Evolutionary conservation across 805 yeast genomes (phyloP).

Genomic region (Saccharomycopsis microspora): DNA sequence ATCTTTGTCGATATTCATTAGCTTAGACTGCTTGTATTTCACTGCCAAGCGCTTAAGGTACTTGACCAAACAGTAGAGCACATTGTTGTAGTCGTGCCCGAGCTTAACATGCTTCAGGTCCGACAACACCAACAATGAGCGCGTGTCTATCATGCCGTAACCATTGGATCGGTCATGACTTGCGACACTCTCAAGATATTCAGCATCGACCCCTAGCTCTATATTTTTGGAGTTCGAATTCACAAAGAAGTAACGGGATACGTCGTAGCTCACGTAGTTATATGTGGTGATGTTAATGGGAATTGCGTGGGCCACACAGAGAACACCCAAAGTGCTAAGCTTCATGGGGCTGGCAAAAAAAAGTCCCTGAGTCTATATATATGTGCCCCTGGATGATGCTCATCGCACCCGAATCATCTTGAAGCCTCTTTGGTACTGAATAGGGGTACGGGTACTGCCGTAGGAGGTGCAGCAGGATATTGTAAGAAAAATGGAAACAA

Average conservation of each 20-base stretch:
- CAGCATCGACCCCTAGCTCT: background rate
- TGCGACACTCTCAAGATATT: background rate
- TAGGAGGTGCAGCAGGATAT: too few species aligned
- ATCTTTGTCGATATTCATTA: conserved; percentile 7
- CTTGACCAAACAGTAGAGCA: conserved; percentile 11
- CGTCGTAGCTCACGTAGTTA: conserved; percentile 12
- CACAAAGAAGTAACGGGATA: conserved; percentile 6
- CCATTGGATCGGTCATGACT: background rate
- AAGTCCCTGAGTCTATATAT: too few species aligned
- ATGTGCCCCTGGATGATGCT: too few species aligned
- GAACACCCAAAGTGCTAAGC: too few species aligned
- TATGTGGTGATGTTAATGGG: conserved; percentile 15
- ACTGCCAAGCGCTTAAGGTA: conserved; percentile 1
- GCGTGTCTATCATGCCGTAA: background rate
- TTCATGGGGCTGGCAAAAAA: too few species aligned
- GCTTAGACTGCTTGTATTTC: background rate
- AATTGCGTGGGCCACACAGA: too few species aligned
- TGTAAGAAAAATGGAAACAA: too few species aligned
- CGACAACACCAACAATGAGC: conserved; percentile 3
- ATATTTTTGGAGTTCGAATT: background rate
- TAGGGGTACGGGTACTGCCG: too few species aligned
- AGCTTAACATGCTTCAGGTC: conserved; percentile 5
- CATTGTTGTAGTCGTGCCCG: conserved; percentile 13
- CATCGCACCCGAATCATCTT: too few species aligned
- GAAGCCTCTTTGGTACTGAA: too few species aligned